phyloP scores from a whole-genome alignment of 2,329 filamentous ascomycete species.

The Scedosporium dehoogii region DNA sequence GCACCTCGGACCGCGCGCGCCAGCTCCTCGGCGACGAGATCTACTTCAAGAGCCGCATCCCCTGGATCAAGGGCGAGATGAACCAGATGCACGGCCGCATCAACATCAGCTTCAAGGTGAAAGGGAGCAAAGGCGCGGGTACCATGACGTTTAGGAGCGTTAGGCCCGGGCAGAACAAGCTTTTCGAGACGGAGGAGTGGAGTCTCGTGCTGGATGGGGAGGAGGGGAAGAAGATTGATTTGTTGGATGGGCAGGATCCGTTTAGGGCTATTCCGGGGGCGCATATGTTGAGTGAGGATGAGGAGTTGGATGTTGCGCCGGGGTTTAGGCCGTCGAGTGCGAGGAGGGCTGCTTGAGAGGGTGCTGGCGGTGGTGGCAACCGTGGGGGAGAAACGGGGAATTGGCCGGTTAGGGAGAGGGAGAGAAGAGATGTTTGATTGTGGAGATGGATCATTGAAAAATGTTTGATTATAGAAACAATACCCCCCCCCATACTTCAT shows the following conservation, averaged over 20 bases:
- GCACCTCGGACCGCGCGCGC: conserved; percentile 66
- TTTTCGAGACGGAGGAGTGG: conserved; percentile 88
- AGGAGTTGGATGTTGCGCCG: conserved; percentile 28
- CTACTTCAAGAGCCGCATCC: conserved; percentile 68
- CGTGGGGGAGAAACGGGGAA: background rate
- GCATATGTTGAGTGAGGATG: conserved; percentile 25
- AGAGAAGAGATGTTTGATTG: conserved; percentile 10
- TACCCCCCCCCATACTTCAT: background rate
- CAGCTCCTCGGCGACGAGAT: conserved; percentile 77
- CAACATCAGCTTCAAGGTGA: conserved; percentile 77
- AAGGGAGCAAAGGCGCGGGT: conserved; percentile 61
- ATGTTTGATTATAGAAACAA: conserved; percentile 13
- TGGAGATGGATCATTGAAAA: conserved; percentile 13
- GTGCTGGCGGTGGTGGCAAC: no score
- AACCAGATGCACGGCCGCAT: conserved; percentile 90
- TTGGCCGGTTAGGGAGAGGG: conserved; percentile 10
- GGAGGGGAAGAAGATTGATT: conserved; percentile 44
- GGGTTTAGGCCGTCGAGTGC: conserved; percentile 40
- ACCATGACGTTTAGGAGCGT: conserved; percentile 73
- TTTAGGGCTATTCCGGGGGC: conserved; percentile 45
- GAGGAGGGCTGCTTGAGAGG: background rate
- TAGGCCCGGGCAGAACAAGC: conserved; percentile 47
- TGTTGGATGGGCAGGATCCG: conserved; percentile 64
- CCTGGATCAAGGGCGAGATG: conserved; percentile 79
- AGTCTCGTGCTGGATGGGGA: conserved; percentile 60